Conservation (phyloP, 2,329 filamentous ascomycete species). For the Macrophomina tecta region DNA sequence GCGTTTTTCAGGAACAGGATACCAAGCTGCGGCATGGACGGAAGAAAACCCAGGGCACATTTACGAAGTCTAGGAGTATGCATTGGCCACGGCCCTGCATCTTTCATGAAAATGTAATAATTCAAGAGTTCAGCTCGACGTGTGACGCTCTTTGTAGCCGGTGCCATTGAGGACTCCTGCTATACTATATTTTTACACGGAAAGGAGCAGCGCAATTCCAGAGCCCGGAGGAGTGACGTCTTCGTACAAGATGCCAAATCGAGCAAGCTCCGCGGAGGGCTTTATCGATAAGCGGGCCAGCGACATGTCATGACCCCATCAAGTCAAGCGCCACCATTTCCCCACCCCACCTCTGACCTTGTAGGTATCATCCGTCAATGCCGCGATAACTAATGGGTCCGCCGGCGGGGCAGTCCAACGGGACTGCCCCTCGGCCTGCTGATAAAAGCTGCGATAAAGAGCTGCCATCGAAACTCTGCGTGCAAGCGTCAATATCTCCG, state of each 20-base stretch:
- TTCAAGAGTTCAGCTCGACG: neutral
- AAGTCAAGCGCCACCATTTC: constrained; percentile 8
- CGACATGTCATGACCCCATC: constrained; percentile 2
- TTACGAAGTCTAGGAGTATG: constrained; percentile 14
- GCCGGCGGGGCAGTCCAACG: neutral
- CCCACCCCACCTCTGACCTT: constrained; percentile 8
- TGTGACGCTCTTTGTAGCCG: too few species aligned
- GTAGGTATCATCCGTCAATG: neutral
- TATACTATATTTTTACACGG: too few species aligned
- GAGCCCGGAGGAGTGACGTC: too few species aligned
- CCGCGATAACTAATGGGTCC: neutral
- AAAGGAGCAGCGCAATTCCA: too few species aligned
- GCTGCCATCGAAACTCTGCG: too few species aligned
- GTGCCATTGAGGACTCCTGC: too few species aligned
- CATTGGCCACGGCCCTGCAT: constrained; percentile 5
- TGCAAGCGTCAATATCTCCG: neutral
- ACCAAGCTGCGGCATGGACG: neutral
- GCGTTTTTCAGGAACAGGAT: too few species aligned
- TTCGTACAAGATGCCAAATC: neutral
- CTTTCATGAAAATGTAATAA: constrained; percentile 16
- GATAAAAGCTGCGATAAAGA: too few species aligned
- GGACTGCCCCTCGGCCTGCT: neutral
- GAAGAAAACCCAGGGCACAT: neutral
- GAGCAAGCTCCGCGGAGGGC: neutral
- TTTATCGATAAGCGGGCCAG: constrained; percentile 6